Percentiles rank a stretch among this genome's conserved stretches.
phyloP scores from a whole-genome alignment of 768 basidiomycete genomes.

The Coprinellus aureogranulatus region DNA sequence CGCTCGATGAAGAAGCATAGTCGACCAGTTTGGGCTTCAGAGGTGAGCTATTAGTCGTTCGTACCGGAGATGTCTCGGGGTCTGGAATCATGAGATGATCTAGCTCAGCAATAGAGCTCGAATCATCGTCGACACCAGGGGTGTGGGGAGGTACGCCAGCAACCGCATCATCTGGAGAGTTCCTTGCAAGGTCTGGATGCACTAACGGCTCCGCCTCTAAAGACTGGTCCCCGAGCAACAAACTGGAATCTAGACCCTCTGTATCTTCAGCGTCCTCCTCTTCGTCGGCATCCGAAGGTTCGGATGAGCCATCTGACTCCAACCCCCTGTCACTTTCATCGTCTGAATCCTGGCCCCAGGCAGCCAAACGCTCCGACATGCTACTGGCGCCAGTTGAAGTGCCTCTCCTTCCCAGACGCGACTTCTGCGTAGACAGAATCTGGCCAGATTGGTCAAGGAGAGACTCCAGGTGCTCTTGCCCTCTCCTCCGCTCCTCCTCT shows the following conservation, averaged over 20 bases:
- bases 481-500: conserved; percentile 74
- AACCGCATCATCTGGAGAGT: conserved; percentile 9
- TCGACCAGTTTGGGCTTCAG: background rate
- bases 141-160: conserved; percentile 3
- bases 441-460: conserved; percentile 88
- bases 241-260: conserved; percentile 18
- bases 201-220: background rate
- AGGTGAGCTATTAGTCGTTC: background rate
- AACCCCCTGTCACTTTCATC: conserved; percentile 26
- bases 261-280: conserved; percentile 32
- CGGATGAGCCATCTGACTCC: conserved; percentile 6
- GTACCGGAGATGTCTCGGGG: conserved; percentile 14
- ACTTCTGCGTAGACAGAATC: conserved; percentile 80
- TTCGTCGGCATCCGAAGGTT: conserved; percentile 13
- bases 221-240: conserved; percentile 7
- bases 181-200: conserved; percentile 12
- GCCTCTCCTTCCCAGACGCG: conserved; percentile 55
- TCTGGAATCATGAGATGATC: conserved; percentile 12
- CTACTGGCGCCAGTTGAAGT: conserved; percentile 55
- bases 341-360: conserved; percentile 33
- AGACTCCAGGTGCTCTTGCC: conserved; percentile 84
- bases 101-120: conserved; percentile 7
- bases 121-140: conserved; percentile 2
- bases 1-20: background rate
- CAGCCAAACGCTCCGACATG: conserved; percentile 32